Percentiles rank a stretch among this genome's conserved stretches.
These are phyloP conservation scores for Coniochaeta prunicola DNA, from an alignment of 2,329 filamentous ascomycete species.

Conservation along the genomic window DNA sequence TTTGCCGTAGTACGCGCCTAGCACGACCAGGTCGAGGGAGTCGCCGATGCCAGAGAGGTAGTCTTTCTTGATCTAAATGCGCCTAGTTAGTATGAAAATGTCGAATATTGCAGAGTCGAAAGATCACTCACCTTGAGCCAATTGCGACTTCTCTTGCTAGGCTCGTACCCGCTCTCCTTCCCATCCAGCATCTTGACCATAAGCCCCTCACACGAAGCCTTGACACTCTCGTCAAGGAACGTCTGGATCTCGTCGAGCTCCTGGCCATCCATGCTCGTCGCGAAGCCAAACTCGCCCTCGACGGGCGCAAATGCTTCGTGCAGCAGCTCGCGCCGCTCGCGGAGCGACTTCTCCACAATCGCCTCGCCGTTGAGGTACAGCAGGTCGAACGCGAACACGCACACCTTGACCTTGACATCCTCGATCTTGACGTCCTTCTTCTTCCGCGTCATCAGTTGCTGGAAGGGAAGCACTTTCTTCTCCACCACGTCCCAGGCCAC, in stretches of 20 bases:
- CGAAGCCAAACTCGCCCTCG: slow-evolving; percentile 88
- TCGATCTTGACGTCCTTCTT: slow-evolving; percentile 94
- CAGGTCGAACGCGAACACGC: slow-evolving; percentile 93
- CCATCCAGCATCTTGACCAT: slow-evolving; percentile 99
- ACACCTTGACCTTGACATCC: slow-evolving; percentile 94
- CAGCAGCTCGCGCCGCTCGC: slow-evolving; percentile 74
- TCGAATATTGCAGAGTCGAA: not conserved
- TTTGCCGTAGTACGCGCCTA: slow-evolving; percentile 89
- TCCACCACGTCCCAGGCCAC: slow-evolving; percentile 93
- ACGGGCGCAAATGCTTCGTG: slow-evolving; percentile 64
- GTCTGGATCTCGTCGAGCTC: slow-evolving; percentile 90
- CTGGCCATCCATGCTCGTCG: slow-evolving; percentile 77
- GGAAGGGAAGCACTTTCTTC: slow-evolving; percentile 95
- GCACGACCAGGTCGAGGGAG: slow-evolving; percentile 89
- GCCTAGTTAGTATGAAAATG: not conserved
- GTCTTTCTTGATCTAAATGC: slow-evolving; percentile 81
- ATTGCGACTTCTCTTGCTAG: slow-evolving; percentile 90
- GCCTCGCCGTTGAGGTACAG: slow-evolving; percentile 89
- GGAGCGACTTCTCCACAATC: slow-evolving; percentile 78
- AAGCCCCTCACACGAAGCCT: slow-evolving; percentile 90
- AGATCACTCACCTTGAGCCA: slow-evolving; percentile 74
- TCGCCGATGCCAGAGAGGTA: slow-evolving; percentile 92
- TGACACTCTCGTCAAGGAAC: slow-evolving; percentile 89
- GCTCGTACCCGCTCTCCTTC: slow-evolving; percentile 86
- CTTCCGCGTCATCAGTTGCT: slow-evolving; percentile 97